Evolutionary conservation across 805 yeast genomes (phyloP).

Genomic region (Schwanniomyces polymorphus): DNA sequence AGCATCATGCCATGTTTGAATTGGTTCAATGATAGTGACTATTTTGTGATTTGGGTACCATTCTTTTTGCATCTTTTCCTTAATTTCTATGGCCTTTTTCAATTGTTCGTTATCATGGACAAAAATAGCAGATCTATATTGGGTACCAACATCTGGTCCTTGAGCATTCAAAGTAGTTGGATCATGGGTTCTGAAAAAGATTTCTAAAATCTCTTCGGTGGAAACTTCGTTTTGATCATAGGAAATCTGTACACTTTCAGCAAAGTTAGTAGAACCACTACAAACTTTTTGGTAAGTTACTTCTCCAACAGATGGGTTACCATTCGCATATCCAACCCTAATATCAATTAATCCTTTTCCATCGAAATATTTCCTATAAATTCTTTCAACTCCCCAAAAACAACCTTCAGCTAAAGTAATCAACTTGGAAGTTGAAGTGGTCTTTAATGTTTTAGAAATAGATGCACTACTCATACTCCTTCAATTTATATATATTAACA

Average conservation of each 20-base stretch:
- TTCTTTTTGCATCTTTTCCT: conserved; percentile 59
- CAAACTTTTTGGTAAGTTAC: conserved; percentile 69
- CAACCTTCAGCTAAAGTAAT: conserved; percentile 60
- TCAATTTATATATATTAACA: not conserved
- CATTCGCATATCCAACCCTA: conserved; percentile 91
- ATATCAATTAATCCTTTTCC: conserved; percentile 68
- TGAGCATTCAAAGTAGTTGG: conserved; percentile 84
- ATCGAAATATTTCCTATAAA: conserved; percentile 69
- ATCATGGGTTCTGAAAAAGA: conserved; percentile 91
- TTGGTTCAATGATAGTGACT: conserved; percentile 68
- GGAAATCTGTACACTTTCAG: conserved; percentile 82
- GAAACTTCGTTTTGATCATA: conserved; percentile 70
- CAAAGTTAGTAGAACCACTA: conserved; percentile 68
- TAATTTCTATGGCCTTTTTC: conserved; percentile 42
- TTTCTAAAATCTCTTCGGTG: conserved; percentile 65
- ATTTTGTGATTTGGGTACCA: conserved; percentile 76
- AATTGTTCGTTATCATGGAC: conserved; percentile 56
- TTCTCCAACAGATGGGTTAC: conserved; percentile 50
- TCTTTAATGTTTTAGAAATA: conserved; percentile 34
- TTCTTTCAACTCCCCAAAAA: conserved; percentile 89
- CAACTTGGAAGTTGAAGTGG: conserved; percentile 33
- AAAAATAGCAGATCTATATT: conserved; percentile 84
- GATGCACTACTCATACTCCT: conserved; percentile 10
- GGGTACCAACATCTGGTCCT: conserved; percentile 88
- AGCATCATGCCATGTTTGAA: conserved; percentile 82